These are phyloP conservation scores for Aspergillus novoparasiticus DNA, from an alignment of 2,329 filamentous ascomycete species.

Conservation along the genomic window DNA sequence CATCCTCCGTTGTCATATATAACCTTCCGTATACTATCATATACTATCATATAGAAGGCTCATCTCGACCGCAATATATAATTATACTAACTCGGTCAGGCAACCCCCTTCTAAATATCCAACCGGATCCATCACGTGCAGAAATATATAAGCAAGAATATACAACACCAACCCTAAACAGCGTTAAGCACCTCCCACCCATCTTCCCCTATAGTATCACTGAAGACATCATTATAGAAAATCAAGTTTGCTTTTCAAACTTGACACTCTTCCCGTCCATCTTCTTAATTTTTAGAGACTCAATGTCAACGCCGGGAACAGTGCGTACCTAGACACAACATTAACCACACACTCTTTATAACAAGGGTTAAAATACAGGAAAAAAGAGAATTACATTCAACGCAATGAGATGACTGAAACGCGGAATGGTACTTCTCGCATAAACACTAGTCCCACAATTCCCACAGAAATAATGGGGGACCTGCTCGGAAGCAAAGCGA, in stretches of 20 bases:
- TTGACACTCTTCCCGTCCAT: constrained; percentile 15
- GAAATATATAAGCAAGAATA: neutral
- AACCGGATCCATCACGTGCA: neutral
- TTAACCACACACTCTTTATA: neutral
- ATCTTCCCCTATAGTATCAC: neutral
- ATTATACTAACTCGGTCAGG: fast-evolving
- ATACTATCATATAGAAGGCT: neutral
- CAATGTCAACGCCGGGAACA: constrained; percentile 28
- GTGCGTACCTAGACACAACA: constrained; percentile 25
- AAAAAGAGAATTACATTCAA: constrained; percentile 30
- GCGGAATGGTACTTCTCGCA: constrained; percentile 20
- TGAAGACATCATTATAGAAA: neutral
- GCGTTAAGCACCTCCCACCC: neutral
- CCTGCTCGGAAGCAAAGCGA: constrained; percentile 27
- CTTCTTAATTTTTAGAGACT: constrained; percentile 28
- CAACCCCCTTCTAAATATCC: neutral
- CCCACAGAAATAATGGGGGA: constrained; percentile 34
- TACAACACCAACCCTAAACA: neutral
- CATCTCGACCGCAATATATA: neutral
- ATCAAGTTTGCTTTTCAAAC: neutral
- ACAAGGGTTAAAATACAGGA: too few species aligned
- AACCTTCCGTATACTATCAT: neutral
- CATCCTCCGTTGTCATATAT: too few species aligned
- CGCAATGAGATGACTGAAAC: constrained; percentile 24
- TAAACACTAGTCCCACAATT: constrained; percentile 35